Evolutionary conservation across 306 rosid species (phyloP), one percentile per base, ranked within the genome.

Genomic region (Cicer bijugum): DNA sequence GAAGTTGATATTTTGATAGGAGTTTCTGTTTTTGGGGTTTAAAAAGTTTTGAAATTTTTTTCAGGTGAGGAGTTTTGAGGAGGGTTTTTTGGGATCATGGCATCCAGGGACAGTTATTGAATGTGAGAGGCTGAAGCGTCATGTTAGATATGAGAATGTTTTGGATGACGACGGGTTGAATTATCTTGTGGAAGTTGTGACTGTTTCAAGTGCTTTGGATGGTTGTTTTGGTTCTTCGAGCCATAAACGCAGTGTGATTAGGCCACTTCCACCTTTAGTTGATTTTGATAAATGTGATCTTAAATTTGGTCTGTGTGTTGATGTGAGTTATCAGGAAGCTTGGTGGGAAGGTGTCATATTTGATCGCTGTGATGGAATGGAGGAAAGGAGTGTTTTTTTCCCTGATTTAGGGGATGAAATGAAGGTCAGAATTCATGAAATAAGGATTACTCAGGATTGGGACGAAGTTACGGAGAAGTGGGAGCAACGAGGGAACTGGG

Each of bases 311-410:
- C 59, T 91, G 6, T 91, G 95, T 78, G 97, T 94, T 65, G 98
- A 91, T 78, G 97, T 81, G 20, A 46, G 58, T 62, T 56, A 88
- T 44, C 47, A 37, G 58, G 98, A 94, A 7, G 96, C 92, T 53
- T 94, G 98, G 98, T 91, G 98, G 98, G 97, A 94, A 86, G 97
- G 99, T 12, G 97, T 94, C 37, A 62, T 94, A 40, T 89, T 84
- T 74, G 99, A 94, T 63, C 87, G 81, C 1, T 76, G 74, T 77
- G 84, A 88, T 28, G 95, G 85, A 72, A 82, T 43, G 38, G 79
- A 85, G 45, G 69, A 87, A 79, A 82, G 97, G 76, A 81, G 28
- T 62, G 60, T 91, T 63, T 89, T 91, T 80, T 94, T 91, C 69
- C 95, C 96, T 0, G 97, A 91, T 76, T 74, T 88, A 78, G 99